These are phyloP conservation scores for Penicillium desertorum DNA, from an alignment of 495 filamentous ascomycete species.

Conservation along the genomic window DNA sequence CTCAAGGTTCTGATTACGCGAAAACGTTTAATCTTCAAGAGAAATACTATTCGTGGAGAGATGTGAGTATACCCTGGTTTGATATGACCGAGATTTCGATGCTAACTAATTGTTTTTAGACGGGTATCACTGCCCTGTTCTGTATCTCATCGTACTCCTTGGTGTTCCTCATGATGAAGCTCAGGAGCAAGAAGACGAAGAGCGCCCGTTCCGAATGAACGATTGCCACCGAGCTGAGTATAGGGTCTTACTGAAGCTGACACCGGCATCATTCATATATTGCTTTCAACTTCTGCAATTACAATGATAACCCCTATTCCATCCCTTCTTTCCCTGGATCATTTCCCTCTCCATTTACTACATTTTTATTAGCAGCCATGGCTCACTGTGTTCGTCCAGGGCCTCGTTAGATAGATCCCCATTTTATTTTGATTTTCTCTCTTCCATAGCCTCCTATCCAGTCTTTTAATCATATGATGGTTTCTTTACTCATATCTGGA, in stretches of 20 bases:
- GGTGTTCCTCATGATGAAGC: constrained; percentile 47
- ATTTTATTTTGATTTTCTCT: not conserved
- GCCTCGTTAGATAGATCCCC: not conserved
- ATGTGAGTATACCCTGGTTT: constrained; percentile 28
- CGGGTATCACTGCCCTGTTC: constrained; percentile 44
- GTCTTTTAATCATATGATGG: not conserved
- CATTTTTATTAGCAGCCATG: not conserved
- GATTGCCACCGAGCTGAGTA: not conserved
- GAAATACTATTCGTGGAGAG: constrained; percentile 47
- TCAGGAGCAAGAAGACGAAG: constrained; percentile 47
- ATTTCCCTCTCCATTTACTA: not conserved
- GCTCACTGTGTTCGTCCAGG: not conserved
- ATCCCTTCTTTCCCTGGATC: not conserved
- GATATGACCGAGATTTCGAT: not conserved
- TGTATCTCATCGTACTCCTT: constrained; percentile 41
- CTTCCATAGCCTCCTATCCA: no score
- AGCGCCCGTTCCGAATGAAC: constrained; percentile 31
- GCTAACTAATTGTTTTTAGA: constrained; percentile 26
- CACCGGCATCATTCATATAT: not conserved
- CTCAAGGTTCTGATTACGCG: constrained; percentile 40
- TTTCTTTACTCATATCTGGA: not conserved
- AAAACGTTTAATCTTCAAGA: constrained; percentile 40
- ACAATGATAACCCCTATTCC: not conserved
- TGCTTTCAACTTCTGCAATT: not conserved
- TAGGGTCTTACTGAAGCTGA: not conserved